A percentile compares a stretch with the other conserved stretches of the same genome.
These are phyloP conservation scores for Monilinia aucupariae DNA, from an alignment of 2,329 filamentous ascomycete species.

Conservation along the genomic window DNA sequence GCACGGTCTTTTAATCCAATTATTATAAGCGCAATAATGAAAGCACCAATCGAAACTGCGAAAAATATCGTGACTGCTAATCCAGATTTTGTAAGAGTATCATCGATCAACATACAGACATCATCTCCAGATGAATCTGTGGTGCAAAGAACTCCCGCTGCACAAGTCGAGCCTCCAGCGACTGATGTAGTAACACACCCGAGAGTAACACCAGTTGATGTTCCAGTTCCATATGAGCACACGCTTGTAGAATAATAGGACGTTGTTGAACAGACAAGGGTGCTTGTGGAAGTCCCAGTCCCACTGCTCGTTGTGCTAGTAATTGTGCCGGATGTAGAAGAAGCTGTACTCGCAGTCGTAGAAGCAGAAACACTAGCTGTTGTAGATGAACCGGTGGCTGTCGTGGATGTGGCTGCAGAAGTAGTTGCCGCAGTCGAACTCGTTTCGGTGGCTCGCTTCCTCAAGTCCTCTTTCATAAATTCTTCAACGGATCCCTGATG, in stretches of 20 bases:
- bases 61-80: slow-evolving; percentile 12
- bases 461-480: slow-evolving; percentile 21
- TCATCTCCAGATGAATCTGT: slow-evolving; percentile 2
- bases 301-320: not conserved
- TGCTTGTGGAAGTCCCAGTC: not conserved
- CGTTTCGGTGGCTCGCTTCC: slow-evolving; percentile 17
- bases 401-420: slow-evolving; percentile 6
- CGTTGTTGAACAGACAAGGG: slow-evolving; percentile 13
- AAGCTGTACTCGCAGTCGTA: slow-evolving; percentile 3
- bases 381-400: not conserved
- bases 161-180: not conserved
- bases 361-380: not conserved
- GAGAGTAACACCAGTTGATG: slow-evolving; percentile 10
- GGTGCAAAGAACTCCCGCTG: slow-evolving; percentile 5
- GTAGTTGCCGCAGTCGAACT: not conserved
- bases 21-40: slow-evolving; percentile 11
- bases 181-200: slow-evolving; percentile 9
- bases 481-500: slow-evolving; percentile 4
- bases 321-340: slow-evolving; percentile 3
- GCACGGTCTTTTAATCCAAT: not conserved
- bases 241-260: slow-evolving; percentile 2
- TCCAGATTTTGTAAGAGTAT: slow-evolving; percentile 11
- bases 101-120: not conserved
- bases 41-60: not conserved
- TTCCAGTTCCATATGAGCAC: slow-evolving; percentile 15